A percentile compares a stretch with the other conserved stretches of the same genome.
Evolutionary conservation across 768 basidiomycete genomes (phyloP).

Genomic region (Crepidotus variabilis): DNA sequence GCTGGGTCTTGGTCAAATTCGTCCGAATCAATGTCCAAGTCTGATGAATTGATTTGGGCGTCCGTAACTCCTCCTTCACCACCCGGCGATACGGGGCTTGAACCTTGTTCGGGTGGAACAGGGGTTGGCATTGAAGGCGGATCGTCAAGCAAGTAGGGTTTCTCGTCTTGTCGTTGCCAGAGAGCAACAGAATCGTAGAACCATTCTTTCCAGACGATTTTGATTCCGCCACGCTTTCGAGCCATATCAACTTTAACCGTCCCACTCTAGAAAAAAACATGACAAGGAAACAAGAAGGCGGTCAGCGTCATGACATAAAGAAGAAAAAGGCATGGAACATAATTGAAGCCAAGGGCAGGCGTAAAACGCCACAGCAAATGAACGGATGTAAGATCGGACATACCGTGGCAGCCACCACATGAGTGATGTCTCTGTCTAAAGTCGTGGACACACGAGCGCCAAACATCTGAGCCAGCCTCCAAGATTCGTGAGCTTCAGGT

Average conservation of each 20-base stretch:
- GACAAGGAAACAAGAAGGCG: background rate
- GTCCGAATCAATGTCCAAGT: slow-evolving; percentile 63
- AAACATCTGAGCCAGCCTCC: slow-evolving; percentile 83
- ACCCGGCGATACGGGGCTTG: slow-evolving; percentile 28
- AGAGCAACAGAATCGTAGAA: slow-evolving; percentile 84
- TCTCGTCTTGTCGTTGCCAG: slow-evolving; percentile 84
- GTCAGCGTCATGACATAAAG: background rate
- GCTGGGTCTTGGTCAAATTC: slow-evolving; percentile 54
- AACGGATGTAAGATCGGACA: slow-evolving; percentile 6
- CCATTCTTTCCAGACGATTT: slow-evolving; percentile 88
- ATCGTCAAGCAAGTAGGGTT: slow-evolving; percentile 68
- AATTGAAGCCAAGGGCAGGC: too few relatives aligned
- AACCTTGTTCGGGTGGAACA: slow-evolving; percentile 24
- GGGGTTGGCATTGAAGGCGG: slow-evolving; percentile 30
- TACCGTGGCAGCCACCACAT: slow-evolving; percentile 90
- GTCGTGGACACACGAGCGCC: slow-evolving; percentile 81
- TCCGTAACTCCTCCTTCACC: background rate
- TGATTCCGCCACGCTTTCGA: slow-evolving; percentile 67
- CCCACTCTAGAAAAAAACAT: slow-evolving; percentile 50
- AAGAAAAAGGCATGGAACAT: too few relatives aligned
- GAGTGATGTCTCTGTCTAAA: slow-evolving; percentile 66
- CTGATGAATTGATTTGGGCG: slow-evolving; percentile 54
- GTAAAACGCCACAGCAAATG: background rate
- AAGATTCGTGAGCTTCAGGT: slow-evolving; percentile 79
- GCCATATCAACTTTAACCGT: slow-evolving; percentile 91